phyloP scores from a whole-genome alignment of 2,329 filamentous ascomycete genomes.

The Colletotrichum nymphaeae region DNA sequence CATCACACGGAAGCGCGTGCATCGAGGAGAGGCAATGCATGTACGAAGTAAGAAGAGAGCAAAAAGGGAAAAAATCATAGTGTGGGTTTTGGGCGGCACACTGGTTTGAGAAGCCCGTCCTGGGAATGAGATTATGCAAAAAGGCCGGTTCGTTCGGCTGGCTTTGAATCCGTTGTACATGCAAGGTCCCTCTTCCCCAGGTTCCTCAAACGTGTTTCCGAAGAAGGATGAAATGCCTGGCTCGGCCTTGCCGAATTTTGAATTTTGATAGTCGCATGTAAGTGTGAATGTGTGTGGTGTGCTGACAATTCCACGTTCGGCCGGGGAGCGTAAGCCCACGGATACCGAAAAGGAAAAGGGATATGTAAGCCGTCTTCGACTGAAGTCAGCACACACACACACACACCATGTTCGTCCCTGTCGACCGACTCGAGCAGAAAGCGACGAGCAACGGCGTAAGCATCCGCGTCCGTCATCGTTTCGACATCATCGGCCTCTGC shows the following conservation, averaged over 20 bases:
- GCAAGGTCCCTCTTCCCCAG: background rate
- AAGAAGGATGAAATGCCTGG: background rate
- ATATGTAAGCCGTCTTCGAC: background rate
- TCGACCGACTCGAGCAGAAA: background rate
- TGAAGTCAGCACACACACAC: background rate
- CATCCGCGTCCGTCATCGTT: too few species aligned
- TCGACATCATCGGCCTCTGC: background rate
- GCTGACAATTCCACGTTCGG: background rate
- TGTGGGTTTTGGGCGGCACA: background rate
- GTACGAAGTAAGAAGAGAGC: slow-evolving; percentile 7
- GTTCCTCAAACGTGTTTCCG: background rate
- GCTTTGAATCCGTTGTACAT: background rate
- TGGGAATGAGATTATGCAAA: background rate
- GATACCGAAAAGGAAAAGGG: background rate
- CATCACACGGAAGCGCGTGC: background rate
- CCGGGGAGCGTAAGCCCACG: background rate
- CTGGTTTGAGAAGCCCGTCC: background rate
- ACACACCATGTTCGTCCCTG: background rate
- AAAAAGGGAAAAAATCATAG: background rate
- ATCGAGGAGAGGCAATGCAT: background rate
- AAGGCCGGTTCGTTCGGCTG: background rate
- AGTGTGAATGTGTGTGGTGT: background rate
- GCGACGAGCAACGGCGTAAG: background rate
- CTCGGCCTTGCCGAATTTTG: background rate
- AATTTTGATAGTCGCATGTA: background rate